These are phyloP conservation scores for Colletotrichum sp. DNA, from an alignment of 2,329 filamentous ascomycete species.

Conservation along the genomic window DNA sequence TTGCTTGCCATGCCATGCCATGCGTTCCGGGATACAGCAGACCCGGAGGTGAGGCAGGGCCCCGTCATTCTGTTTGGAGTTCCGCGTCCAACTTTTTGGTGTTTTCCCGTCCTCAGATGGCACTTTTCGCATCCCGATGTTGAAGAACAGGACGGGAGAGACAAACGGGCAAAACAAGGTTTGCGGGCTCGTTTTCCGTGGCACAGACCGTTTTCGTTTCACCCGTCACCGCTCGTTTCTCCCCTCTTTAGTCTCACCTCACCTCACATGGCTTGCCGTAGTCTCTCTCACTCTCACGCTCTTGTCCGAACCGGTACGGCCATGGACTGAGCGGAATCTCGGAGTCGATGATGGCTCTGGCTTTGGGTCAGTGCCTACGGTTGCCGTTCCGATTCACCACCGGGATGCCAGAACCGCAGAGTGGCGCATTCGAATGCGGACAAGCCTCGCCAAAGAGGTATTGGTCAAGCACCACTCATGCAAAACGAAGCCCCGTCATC, in stretches of 20 bases:
- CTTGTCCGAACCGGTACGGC: not conserved
- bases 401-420: not conserved
- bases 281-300: not conserved
- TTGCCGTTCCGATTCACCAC: constrained; percentile 4
- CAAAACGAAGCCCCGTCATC: not conserved
- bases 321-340: not conserved
- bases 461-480: not conserved
- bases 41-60: not conserved
- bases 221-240: constrained; percentile 6
- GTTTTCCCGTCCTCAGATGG: not conserved
- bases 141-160: not conserved
- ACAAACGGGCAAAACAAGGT: not conserved
- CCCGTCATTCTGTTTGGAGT: not conserved
- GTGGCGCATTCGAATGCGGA: not conserved
- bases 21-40: not conserved
- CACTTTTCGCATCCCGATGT: not conserved
- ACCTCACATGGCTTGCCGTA: constrained; percentile 4
- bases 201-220: constrained; percentile 19
- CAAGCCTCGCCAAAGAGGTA: constrained; percentile 1
- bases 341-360: not conserved
- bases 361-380: not conserved
- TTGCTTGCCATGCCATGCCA: not conserved
- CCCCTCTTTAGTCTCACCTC: not conserved
- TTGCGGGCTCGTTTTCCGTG: constrained; percentile 5
- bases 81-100: not conserved